Conservation (phyloP, 805 yeast species). For the Zygotorulaspora sp. region DNA sequence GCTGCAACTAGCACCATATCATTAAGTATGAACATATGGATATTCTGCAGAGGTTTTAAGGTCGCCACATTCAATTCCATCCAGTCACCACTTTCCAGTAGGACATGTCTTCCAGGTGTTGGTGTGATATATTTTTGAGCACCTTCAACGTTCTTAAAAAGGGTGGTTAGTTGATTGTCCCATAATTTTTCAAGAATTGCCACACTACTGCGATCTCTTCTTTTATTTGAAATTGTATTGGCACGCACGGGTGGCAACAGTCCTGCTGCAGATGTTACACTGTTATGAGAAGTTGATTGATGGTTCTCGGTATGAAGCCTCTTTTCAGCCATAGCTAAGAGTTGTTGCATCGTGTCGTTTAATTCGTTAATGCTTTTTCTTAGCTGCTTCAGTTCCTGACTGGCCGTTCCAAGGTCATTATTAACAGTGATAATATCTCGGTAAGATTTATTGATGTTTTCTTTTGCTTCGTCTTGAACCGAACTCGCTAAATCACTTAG, state of each 20-base stretch:
- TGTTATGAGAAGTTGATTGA: slow-evolving; percentile 8
- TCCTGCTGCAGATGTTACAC: slow-evolving; percentile 11
- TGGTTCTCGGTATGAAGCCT: slow-evolving; percentile 46
- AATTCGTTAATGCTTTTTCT: slow-evolving; percentile 58
- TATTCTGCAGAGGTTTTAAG: slow-evolving; percentile 70
- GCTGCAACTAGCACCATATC: slow-evolving; percentile 75
- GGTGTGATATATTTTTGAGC: slow-evolving; percentile 75
- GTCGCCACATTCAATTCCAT: slow-evolving; percentile 80
- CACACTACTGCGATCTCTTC: slow-evolving; percentile 62
- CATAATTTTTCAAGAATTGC: slow-evolving; percentile 73
- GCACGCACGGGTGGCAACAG: slow-evolving; percentile 25
- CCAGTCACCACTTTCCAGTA: slow-evolving; percentile 81
- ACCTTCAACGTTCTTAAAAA: slow-evolving; percentile 86
- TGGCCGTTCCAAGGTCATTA: slow-evolving; percentile 57
- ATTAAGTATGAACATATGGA: slow-evolving; percentile 70
- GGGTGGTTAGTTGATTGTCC: slow-evolving; percentile 63
- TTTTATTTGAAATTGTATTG: slow-evolving; percentile 13
- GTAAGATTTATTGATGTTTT: slow-evolving; percentile 57
- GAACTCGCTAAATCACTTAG: slow-evolving; percentile 45
- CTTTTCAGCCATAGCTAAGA: slow-evolving; percentile 58
- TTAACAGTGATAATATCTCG: slow-evolving; percentile 56
- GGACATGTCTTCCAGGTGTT: slow-evolving; percentile 72
- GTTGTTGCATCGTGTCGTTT: slow-evolving; percentile 52
- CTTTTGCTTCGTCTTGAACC: slow-evolving; percentile 55
- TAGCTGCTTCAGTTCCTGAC: slow-evolving; percentile 56